Base-by-base conservation (phyloP, 2,329 filamentous ascomycete genomes). In the Alternaria angustiovoidea region DNA sequence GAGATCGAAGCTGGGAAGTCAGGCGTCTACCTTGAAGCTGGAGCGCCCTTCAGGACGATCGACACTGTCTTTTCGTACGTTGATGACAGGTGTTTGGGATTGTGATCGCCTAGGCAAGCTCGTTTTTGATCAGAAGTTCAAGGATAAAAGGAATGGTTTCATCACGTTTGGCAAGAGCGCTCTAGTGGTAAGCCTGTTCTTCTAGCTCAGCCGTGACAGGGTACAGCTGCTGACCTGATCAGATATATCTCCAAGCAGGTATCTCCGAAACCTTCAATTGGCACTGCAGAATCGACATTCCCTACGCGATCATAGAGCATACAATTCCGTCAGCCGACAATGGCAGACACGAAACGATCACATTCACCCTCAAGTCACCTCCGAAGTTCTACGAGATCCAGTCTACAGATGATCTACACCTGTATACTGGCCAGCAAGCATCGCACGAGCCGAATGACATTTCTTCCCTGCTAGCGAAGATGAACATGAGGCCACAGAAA, bases 71-170 rank as follows among this genome's bases (percentile, higher is more conserved):
- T 78, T 71, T 61, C 46, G 67, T 14, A 71, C 75, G 26, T 62
- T 68, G 20, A 71, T 63, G 22, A 66, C 82, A 9, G 77, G 84
- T 5, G 65, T 79, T 2, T 85, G 82, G 81, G 72, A 73, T 39
- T 83, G 82, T 59, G 62, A 75, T 30, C 56, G 34, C 6, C 39
- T 51, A 1, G 66, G 68, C 4, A 63, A 68, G 1, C 66, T 79
- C 11, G 70, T 75, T 5, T 86, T 84, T 62, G 71, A 78, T 5
- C 67, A 77, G 2, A 79, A 84, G 56, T 79, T 75, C 49, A 66
- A 67, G 22, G 70, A 86, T 82, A 58, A 72, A 70, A 59, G 73
- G 59, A 44, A 72, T 42, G 85, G 81, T 1, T 77, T 58, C 1
- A 66, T 81, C 41, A 71, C 72, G 4, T 75, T 82, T 62, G 70